Conservation (phyloP, 2,329 filamentous ascomycete species). For the Talaromyces sp. region DNA sequence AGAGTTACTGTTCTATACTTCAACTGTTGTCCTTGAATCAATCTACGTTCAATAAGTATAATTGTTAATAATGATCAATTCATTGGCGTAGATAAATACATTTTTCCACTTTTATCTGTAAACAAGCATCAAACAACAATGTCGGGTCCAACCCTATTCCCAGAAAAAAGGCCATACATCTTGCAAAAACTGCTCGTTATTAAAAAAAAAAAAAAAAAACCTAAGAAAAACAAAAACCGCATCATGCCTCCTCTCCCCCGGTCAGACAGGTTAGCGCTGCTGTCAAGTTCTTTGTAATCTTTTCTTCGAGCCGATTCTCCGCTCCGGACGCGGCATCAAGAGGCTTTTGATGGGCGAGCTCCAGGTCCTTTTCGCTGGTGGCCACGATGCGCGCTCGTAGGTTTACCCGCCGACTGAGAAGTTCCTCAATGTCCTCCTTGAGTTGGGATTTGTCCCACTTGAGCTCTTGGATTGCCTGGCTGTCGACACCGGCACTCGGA, state of each 20-base stretch:
- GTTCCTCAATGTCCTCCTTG: constrained; percentile 78
- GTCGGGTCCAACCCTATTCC: neutral
- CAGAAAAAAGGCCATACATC: neutral
- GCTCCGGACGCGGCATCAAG: constrained; percentile 37
- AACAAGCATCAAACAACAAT: neutral
- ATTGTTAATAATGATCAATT: neutral
- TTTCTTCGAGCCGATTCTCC: constrained; percentile 68
- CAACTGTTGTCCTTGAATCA: too few relatives aligned
- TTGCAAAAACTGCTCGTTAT: neutral
- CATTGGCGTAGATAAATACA: neutral
- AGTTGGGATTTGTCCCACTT: constrained; percentile 68
- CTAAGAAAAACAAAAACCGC: neutral
- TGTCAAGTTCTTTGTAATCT: constrained; percentile 64
- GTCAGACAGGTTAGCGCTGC: constrained; percentile 43
- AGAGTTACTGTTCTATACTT: neutral
- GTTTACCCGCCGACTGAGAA: constrained; percentile 63
- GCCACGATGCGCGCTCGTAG: constrained; percentile 70
- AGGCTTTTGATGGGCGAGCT: constrained; percentile 47
- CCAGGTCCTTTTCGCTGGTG: constrained; percentile 65
- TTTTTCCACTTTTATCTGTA: neutral
- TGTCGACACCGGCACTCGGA: constrained; percentile 54
- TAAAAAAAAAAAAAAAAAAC: neutral
- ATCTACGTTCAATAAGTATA: too few relatives aligned
- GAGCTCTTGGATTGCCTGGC: constrained; percentile 62
- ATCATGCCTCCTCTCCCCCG: constrained; percentile 25